These are phyloP conservation scores for Saccharomyces hybrid DNA, from an alignment of 1,139 yeast genomes.

Conservation along the genomic window DNA sequence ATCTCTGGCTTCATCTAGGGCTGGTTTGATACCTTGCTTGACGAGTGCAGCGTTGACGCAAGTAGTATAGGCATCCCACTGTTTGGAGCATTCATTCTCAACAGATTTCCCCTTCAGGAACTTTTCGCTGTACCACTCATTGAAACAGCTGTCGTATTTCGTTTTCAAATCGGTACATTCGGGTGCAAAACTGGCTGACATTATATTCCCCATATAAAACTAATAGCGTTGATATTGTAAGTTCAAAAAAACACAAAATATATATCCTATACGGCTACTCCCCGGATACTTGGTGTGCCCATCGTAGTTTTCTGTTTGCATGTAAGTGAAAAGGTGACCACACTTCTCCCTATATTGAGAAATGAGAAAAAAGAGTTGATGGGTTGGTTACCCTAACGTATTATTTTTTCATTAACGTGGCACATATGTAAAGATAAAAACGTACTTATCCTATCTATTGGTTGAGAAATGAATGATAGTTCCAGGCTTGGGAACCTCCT, in stretches of 20 bases:
- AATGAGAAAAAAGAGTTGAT: background rate
- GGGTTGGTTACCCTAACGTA: background rate
- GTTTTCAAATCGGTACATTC: constrained; percentile 86
- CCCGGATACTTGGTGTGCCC: background rate
- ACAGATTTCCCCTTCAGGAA: constrained; percentile 33
- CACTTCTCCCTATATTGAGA: background rate
- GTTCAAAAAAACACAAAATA: background rate
- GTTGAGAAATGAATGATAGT: constrained; percentile 21
- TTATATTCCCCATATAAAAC: constrained; percentile 57
- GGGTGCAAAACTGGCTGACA: constrained; percentile 93
- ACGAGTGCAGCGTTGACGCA: constrained; percentile 58
- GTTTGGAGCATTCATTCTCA: constrained; percentile 78
- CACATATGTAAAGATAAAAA: background rate
- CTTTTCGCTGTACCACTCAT: constrained; percentile 86
- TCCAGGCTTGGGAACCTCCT: constrained; percentile 17
- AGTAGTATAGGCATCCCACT: constrained; percentile 80
- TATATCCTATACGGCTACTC: background rate
- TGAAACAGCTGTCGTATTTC: constrained; percentile 86
- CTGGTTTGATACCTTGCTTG: constrained; percentile 41
- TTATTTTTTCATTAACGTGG: background rate
- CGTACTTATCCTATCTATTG: background rate
- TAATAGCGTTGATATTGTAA: background rate
- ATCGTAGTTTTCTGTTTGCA: background rate
- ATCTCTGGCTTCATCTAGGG: constrained; percentile 82
- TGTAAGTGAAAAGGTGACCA: background rate